Evolutionary conservation across 2,329 filamentous ascomycete genomes (phyloP).

Genomic region (Curvularia verruculosa): DNA sequence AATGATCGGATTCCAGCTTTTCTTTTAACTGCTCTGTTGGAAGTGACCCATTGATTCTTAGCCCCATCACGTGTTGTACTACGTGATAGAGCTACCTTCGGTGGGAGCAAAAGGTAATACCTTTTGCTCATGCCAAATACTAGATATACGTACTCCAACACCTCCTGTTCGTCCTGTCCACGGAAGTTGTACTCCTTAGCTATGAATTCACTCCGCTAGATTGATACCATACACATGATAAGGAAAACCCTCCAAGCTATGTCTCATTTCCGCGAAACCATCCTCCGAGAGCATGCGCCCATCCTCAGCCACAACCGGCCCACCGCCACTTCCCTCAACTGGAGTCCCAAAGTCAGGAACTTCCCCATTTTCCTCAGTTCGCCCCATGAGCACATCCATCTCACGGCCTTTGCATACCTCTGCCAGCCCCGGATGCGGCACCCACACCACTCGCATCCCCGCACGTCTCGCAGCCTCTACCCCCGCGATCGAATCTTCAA

Average conservation of each 20-base stretch:
- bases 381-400: conserved; percentile 12
- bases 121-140: too few species aligned
- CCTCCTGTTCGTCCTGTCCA: neutral
- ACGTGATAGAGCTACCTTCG: too few species aligned
- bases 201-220: neutral
- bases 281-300: conserved; percentile 7
- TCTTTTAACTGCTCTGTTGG: too few species aligned
- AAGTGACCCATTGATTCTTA: too few species aligned
- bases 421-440: conserved; percentile 11
- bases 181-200: neutral
- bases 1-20: too few species aligned
- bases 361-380: conserved; percentile 4
- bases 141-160: too few species aligned
- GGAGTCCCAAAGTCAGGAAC: conserved; percentile 3
- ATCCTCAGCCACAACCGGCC: neutral
- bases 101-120: too few species aligned
- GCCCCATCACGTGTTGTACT: too few species aligned
- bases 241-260: conserved; percentile 6
- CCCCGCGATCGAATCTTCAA: conserved; percentile 16
- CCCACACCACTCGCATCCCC: conserved; percentile 7
- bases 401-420: conserved; percentile 10
- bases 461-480: conserved; percentile 5
- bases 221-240: conserved; percentile 6
- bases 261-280: conserved; percentile 2
- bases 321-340: neutral